Evolutionary conservation across 202 grass and related monocot genomes (phyloP).

Genomic region (Schoenoplectus tabernaemontani): DNA sequence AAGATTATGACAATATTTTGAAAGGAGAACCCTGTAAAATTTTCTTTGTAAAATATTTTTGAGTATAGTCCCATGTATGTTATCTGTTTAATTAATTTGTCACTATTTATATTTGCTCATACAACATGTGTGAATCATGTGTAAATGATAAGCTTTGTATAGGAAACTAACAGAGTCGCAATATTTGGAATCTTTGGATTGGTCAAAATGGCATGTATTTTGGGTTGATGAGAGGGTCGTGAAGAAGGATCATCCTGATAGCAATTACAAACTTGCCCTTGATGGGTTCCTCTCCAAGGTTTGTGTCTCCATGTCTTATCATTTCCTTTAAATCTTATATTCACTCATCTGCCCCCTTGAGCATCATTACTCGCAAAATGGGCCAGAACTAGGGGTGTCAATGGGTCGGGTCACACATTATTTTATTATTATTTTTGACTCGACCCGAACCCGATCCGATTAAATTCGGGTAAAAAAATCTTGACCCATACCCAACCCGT

Average conservation of each 20-base stretch:
- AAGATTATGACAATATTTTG: background rate
- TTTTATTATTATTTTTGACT: no score
- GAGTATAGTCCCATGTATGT: background rate
- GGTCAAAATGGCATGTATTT: constrained; percentile 90
- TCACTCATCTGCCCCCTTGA: background rate
- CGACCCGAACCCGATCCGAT: no score
- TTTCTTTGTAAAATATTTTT: background rate
- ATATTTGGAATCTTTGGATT: constrained; percentile 61
- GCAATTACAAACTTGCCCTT: constrained; percentile 92
- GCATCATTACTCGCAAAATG: constrained; percentile 7
- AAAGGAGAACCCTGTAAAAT: background rate
- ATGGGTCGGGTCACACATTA: no score
- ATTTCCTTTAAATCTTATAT: background rate
- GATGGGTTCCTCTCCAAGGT: constrained; percentile 96
- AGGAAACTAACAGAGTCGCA: constrained; percentile 80
- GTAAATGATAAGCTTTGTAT: background rate
- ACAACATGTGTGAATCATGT: background rate
- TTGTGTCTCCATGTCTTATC: background rate
- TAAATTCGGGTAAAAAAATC: no score
- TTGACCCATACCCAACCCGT: no score
- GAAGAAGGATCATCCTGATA: constrained; percentile 72
- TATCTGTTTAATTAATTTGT: background rate
- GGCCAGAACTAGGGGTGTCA: no score
- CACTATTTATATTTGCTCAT: constrained; percentile 4
- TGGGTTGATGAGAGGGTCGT: constrained; percentile 98